Conservation (phyloP, 1,284 basidiomycete species). For the Somion occarium region DNA sequence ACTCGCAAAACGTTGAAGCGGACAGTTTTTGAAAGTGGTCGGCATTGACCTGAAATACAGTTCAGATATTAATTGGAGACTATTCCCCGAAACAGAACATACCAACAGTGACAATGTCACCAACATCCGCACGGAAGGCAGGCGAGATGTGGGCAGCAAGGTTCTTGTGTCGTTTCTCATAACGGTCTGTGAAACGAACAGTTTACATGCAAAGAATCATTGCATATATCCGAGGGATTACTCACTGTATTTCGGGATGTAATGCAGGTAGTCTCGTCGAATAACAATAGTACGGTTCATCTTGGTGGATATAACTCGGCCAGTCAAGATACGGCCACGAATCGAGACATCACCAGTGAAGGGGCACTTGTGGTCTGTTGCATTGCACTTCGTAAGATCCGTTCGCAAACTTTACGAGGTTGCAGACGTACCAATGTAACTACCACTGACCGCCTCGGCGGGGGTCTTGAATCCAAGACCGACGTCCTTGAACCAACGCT, state of each 20-base stretch:
- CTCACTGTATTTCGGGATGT: slow-evolving; percentile 96
- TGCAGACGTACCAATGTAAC: slow-evolving; percentile 84
- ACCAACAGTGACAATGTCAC: slow-evolving; percentile 96
- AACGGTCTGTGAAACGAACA: slow-evolving; percentile 61
- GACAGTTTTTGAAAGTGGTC: slow-evolving; percentile 98
- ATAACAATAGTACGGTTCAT: slow-evolving; percentile 99
- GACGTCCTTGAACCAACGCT: slow-evolving; percentile 99
- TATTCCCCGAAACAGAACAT: slow-evolving; percentile 30
- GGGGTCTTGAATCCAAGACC: slow-evolving; percentile 98
- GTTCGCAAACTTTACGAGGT: neutral
- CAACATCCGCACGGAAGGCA: slow-evolving; percentile 94
- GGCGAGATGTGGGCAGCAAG: slow-evolving; percentile 96
- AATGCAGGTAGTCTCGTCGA: slow-evolving; percentile 98
- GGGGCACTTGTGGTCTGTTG: slow-evolving; percentile 97
- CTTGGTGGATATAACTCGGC: slow-evolving; percentile 97
- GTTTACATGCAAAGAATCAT: slow-evolving; percentile 12
- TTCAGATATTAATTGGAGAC: slow-evolving; percentile 10
- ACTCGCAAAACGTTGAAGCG: slow-evolving; percentile 97
- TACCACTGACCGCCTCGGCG: slow-evolving; percentile 91
- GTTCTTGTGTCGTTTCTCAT: slow-evolving; percentile 99
- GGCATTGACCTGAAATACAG: slow-evolving; percentile 77
- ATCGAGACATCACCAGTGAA: slow-evolving; percentile 96
- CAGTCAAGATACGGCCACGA: slow-evolving; percentile 97
- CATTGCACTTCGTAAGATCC: neutral
- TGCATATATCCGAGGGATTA: slow-evolving; percentile 10